Evolutionary conservation across 371 early-diverging fungal species (phyloP).

Genomic region (Thermomucor indicae-seudaticae): DNA sequence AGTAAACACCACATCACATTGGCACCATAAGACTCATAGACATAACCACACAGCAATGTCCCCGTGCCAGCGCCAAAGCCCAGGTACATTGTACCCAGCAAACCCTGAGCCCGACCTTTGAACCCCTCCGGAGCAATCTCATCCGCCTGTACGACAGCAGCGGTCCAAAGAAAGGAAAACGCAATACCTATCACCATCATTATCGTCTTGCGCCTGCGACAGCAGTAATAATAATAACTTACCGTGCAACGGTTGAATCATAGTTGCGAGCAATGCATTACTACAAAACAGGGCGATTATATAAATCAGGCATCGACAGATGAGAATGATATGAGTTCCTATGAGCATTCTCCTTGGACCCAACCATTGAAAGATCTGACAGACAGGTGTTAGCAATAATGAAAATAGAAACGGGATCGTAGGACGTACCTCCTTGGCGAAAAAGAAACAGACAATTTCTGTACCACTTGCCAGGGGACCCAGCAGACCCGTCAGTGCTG

Average conservation of each 20-base stretch:
- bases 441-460: slow-evolving; percentile 31
- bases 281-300: slow-evolving; percentile 8
- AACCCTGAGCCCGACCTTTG: slow-evolving; percentile 28
- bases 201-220: not conserved
- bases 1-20: slow-evolving; percentile 22
- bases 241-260: slow-evolving; percentile 29
- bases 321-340: slow-evolving; percentile 15
- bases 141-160: slow-evolving; percentile 32
- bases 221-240: not conserved
- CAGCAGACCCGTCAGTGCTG: slow-evolving; percentile 23
- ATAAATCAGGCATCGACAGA: slow-evolving; percentile 24
- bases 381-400: not conserved
- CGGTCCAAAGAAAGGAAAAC: slow-evolving; percentile 32
- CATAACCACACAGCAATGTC: slow-evolving; percentile 18
- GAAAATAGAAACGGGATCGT: not conserved
- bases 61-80: slow-evolving; percentile 32
- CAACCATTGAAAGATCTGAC: slow-evolving; percentile 17
- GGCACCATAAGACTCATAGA: slow-evolving; percentile 24
- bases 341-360: slow-evolving; percentile 25
- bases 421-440: slow-evolving; percentile 23
- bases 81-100: slow-evolving; percentile 28
- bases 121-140: slow-evolving; percentile 17
- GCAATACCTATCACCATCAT: slow-evolving; percentile 6
- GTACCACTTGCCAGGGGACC: slow-evolving; percentile 32
- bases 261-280: slow-evolving; percentile 21